A percentile compares a stretch with the other conserved stretches of the same genome.
These are phyloP conservation scores for Kentomonas sorsogonicus DNA, from an alignment of 208 protist species.

Conservation along the genomic window DNA sequence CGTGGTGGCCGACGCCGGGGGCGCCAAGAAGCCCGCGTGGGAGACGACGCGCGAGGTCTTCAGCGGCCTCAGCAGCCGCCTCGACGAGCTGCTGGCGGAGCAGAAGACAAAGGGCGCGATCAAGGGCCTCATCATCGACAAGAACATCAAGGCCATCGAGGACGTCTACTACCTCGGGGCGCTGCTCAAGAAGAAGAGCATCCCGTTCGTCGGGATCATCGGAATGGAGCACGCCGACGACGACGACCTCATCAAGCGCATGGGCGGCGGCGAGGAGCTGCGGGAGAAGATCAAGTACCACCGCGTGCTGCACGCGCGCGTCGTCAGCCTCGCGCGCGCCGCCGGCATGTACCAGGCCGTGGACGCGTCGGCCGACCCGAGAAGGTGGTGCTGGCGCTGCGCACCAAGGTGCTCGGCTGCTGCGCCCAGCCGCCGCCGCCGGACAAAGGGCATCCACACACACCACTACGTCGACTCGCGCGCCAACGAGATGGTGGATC, in stretches of 20 bases:
- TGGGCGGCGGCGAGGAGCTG: slow-evolving; percentile 57
- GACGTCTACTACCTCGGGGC: slow-evolving; percentile 77
- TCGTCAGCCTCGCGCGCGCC: slow-evolving; percentile 61
- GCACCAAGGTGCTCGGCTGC: slow-evolving; percentile 79
- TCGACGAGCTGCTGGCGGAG: slow-evolving; percentile 69
- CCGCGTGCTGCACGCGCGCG: slow-evolving; percentile 71
- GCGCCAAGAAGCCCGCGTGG: slow-evolving; percentile 55
- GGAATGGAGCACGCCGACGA: slow-evolving; percentile 71
- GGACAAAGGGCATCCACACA: slow-evolving; percentile 46
- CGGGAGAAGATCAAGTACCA: slow-evolving; percentile 82
- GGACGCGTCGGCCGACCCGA: slow-evolving; percentile 62
- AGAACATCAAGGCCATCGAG: slow-evolving; percentile 83
- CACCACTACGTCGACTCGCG: slow-evolving; percentile 59
- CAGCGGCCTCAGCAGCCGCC: slow-evolving; percentile 64
- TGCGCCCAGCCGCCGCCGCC: slow-evolving; percentile 42
- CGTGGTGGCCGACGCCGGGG: slow-evolving; percentile 39
- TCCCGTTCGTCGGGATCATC: slow-evolving; percentile 80
- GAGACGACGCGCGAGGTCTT: slow-evolving; percentile 75
- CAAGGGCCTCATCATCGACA: slow-evolving; percentile 84
- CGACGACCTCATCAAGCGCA: slow-evolving; percentile 57
- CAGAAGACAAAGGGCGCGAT: slow-evolving; percentile 52
- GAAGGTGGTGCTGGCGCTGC: too few relatives aligned
- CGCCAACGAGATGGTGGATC: slow-evolving; percentile 58
- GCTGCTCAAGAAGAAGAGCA: slow-evolving; percentile 62
- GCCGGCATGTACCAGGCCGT: slow-evolving; percentile 75